These are phyloP conservation scores for Coniochaeta prunicola DNA, from an alignment of 2,329 filamentous ascomycete species.

Conservation along the genomic window DNA sequence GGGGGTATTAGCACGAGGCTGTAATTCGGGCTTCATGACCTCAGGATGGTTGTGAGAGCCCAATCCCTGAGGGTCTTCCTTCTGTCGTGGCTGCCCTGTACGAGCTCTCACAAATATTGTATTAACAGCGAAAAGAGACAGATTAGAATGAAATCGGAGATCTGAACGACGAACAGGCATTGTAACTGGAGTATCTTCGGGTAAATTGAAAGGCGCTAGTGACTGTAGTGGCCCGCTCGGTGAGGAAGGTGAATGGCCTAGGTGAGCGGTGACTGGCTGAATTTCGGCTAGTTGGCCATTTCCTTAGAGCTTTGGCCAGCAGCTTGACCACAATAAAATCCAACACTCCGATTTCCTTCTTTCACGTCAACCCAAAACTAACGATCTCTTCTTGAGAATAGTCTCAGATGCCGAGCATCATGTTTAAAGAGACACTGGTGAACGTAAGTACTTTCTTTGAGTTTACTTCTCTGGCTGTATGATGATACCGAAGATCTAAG, in stretches of 20 bases:
- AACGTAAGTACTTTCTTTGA: neutral
- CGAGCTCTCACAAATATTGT: neutral
- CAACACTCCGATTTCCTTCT: neutral
- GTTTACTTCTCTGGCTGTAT: conserved; percentile 16
- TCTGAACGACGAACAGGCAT: neutral
- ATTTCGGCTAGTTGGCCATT: neutral
- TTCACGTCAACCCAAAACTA: neutral
- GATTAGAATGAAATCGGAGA: neutral
- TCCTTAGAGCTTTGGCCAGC: neutral
- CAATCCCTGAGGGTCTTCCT: neutral
- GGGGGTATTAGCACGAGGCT: neutral
- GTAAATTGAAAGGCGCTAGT: neutral
- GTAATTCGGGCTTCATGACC: neutral
- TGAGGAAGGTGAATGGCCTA: neutral
- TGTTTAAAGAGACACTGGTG: neutral
- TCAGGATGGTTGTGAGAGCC: neutral
- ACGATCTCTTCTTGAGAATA: neutral
- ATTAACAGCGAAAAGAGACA: neutral
- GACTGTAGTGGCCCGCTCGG: neutral
- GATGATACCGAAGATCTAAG: conserved; percentile 46
- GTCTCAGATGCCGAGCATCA: neutral
- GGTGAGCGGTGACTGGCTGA: neutral
- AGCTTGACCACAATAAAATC: neutral
- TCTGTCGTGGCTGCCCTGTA: neutral
- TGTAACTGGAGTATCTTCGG: neutral